Conservation (phyloP, 2,329 filamentous ascomycete genomes). For the Gliomastix tumulicola region DNA sequence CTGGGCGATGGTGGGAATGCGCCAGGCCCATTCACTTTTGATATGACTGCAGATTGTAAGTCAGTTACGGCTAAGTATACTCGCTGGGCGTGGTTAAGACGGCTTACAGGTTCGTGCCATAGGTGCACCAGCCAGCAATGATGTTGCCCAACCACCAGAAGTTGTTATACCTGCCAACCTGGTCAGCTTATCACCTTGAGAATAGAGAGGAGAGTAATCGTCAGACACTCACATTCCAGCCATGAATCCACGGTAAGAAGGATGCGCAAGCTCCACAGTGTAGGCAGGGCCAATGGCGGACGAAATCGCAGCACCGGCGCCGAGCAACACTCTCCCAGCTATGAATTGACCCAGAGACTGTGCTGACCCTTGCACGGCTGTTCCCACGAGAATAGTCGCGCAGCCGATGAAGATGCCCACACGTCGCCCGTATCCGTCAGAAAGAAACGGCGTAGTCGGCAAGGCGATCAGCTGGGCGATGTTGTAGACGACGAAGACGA, state of each 20-base stretch:
- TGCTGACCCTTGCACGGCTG: constrained; percentile 32
- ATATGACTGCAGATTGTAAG: no score
- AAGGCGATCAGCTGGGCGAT: constrained; percentile 40
- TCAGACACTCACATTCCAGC: constrained; percentile 5
- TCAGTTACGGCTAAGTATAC: no score
- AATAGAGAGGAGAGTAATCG: no score
- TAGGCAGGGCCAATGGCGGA: constrained; percentile 55
- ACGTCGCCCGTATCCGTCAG: constrained; percentile 42
- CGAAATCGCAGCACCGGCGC: constrained; percentile 52
- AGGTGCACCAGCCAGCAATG: no score
- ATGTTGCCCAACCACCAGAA: no score
- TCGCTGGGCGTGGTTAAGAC: no score
- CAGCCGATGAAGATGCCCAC: constrained; percentile 43
- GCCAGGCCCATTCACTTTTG: constrained; percentile 37
- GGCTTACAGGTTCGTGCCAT: no score
- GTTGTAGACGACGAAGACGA: constrained; percentile 37
- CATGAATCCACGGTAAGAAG: constrained; percentile 48
- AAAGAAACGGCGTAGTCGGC: constrained; percentile 37
- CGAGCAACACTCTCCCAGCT: constrained; percentile 43
- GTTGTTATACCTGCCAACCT: no score
- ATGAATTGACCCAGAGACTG: constrained; percentile 44
- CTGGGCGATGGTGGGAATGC: constrained; percentile 48
- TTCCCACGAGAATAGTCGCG: constrained; percentile 37
- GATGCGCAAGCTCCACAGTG: constrained; percentile 56
- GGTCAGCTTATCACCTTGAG: no score